Base-by-base conservation (phyloP, 495 filamentous ascomycete species). In the Aspergillus carlsbadensis region DNA sequence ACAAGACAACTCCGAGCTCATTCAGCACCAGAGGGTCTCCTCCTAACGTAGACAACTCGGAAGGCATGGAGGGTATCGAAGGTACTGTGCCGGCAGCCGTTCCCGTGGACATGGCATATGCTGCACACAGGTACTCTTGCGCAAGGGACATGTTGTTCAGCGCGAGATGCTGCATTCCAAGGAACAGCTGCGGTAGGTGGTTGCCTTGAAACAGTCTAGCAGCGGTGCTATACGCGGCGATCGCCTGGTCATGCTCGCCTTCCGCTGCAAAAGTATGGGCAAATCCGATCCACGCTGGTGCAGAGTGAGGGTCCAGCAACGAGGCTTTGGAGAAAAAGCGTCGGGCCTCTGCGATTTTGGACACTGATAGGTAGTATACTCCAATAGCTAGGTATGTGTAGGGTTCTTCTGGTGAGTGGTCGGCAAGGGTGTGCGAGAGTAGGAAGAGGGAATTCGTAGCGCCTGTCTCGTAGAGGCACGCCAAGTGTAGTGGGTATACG, bases 181-280 rank as follows among this genome's bases (percentile, higher is more conserved):
- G 75, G 70, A 97, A 99, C 6, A 99, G 86, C 64, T 96, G 92
- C 2, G 94, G 94, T 0, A 99, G 81, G 65, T 99, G 94, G 2
- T 93, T 98, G 36, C 94, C 94, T 71, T 96, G 93, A 76, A 99
- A 99, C 1, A 99, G 78, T 24, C 95, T 82, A 11, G 93, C 94
- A 1, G 94, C 94, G 13, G 94, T 99, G 35, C 89, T 94, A 77
- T 99, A 99, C 6, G 95, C 94, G 14, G 93, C 92, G 58, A 99
- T 96, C 49, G 94, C 94, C 74, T 99, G 94, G 67, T 99, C 94
- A 71, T 98, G 92, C 72, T 99, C 94, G 51, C 95, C 94, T 71
- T 99, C 94, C n/a, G 93, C 93, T n/a, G 94, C 95, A 68, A 99
- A 99, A 0, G 95, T 99, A 75, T 99, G 94, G 20, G 94, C 94